These are phyloP conservation scores for Mortierella sp. DNA, from an alignment of 371 early-diverging fungal species.

Conservation along the genomic window DNA sequence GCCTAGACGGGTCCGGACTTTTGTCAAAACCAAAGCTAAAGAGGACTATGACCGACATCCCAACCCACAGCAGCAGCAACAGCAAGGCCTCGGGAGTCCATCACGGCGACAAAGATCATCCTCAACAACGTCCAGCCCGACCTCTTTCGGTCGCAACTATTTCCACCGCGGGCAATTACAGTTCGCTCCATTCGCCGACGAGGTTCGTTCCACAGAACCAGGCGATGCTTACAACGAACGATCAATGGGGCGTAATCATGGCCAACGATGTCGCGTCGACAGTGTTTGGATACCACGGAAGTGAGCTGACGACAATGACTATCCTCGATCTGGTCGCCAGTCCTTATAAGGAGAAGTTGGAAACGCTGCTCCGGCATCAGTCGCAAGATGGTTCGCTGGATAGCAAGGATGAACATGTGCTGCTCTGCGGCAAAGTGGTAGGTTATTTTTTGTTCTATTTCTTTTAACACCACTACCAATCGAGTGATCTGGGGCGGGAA, in stretches of 20 bases:
- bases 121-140: conserved; percentile 16
- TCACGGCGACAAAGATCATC: not conserved
- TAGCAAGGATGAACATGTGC: conserved; percentile 54
- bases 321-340: conserved; percentile 67
- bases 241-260: conserved; percentile 64
- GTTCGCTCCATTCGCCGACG: conserved; percentile 65
- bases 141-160: conserved; percentile 44
- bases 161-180: conserved; percentile 32
- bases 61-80: conserved; percentile 18
- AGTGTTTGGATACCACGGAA: conserved; percentile 58
- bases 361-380: conserved; percentile 55
- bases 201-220: conserved; percentile 70
- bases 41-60: conserved; percentile 49
- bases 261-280: conserved; percentile 70
- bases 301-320: conserved; percentile 62
- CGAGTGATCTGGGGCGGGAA: not conserved
- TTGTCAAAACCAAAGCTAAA: conserved; percentile 33
- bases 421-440: conserved; percentile 78
- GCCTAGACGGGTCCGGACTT: conserved; percentile 3
- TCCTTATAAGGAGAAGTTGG: conserved; percentile 63
- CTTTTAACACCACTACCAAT: not conserved
- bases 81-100: conserved; percentile 4
- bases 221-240: conserved; percentile 72
- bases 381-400: conserved; percentile 36
- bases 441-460: conserved; percentile 12